phyloP scores from a whole-genome alignment of 306 rosid species.

The Acacia confusa region DNA sequence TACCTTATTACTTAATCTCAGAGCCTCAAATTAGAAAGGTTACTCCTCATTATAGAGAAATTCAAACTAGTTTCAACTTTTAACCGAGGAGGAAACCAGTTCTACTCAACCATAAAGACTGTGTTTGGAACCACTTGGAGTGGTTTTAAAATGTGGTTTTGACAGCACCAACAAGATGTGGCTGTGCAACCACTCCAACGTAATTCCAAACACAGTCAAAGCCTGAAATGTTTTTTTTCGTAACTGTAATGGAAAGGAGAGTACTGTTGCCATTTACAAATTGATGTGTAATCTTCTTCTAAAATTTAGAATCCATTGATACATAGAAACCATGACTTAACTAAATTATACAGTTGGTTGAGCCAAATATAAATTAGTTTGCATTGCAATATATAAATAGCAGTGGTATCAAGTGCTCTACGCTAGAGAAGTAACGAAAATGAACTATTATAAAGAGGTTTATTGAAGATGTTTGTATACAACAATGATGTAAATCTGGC shows the following conservation, averaged over 20 bases:
- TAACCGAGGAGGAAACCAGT: not conserved
- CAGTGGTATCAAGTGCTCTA: not conserved
- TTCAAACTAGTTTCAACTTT: not conserved
- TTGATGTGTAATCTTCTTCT: not conserved
- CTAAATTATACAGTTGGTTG: not conserved
- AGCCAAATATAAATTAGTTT: not conserved
- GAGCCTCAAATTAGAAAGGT: not conserved
- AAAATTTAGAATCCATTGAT: not conserved
- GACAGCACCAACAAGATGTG: not conserved
- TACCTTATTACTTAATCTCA: not conserved
- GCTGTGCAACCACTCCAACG: not conserved
- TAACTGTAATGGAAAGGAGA: not conserved
- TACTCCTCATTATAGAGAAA: not conserved
- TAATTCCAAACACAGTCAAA: not conserved
- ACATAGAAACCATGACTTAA: not conserved
- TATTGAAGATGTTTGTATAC: not conserved
- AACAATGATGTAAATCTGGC: not conserved
- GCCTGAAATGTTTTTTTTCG: not conserved
- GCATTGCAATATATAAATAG: not conserved
- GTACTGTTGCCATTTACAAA: not conserved
- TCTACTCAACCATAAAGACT: not conserved
- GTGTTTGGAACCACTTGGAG: not conserved
- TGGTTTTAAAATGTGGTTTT: not conserved
- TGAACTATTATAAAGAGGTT: not conserved
- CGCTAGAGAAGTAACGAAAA: not conserved